Conservation (phyloP, 331 rosid genomes). For the Quercus phellos region DNA sequence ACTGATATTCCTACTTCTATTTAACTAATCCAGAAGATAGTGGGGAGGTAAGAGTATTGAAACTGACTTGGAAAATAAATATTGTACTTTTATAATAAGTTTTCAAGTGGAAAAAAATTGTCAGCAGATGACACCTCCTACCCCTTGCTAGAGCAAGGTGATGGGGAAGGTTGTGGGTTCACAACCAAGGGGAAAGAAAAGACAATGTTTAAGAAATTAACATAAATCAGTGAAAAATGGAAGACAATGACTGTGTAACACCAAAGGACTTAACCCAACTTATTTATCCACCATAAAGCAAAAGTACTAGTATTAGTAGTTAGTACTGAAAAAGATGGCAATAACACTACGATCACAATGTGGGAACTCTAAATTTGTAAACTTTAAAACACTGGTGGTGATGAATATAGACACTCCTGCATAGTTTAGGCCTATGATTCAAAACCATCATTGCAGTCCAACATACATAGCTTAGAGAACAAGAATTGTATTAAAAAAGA, state of each 20-base stretch:
- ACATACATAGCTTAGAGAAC: background rate
- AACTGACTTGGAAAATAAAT: too few species aligned
- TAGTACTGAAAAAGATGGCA: background rate
- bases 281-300: background rate
- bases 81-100: background rate
- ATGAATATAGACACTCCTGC: background rate
- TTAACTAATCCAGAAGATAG: background rate
- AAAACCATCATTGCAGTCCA: background rate
- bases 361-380: background rate
- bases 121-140: too few species aligned
- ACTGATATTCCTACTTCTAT: background rate
- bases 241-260: too few species aligned
- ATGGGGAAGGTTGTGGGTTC: too few species aligned
- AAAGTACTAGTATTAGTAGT: background rate
- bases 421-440: background rate
- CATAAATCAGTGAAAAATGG: too few species aligned
- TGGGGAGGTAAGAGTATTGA: background rate
- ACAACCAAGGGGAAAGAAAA: too few species aligned
- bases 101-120: background rate
- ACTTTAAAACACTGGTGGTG: too few species aligned
- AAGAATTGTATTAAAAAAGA: background rate
- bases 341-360: background rate
- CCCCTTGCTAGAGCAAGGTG: too few species aligned
- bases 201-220: too few species aligned
- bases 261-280: background rate